phyloP scores from a whole-genome alignment of 345 rosid genomes.

The Gossypium arboreum region DNA sequence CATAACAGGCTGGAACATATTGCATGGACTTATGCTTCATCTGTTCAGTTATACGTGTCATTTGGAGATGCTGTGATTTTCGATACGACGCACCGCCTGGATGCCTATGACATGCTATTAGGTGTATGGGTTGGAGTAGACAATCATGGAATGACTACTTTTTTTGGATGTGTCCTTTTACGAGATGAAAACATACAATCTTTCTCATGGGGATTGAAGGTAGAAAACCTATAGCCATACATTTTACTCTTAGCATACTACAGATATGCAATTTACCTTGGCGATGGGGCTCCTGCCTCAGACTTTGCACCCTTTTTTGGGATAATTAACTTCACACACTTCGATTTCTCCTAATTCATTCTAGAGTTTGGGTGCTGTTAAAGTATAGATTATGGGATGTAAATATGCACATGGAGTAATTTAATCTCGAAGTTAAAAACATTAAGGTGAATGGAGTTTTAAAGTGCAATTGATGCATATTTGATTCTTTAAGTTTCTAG shows the following conservation, averaged over 20 bases:
- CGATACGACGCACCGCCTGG: slow-evolving; percentile 55
- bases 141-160: slow-evolving; percentile 48
- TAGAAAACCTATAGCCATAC: slow-evolving; percentile 20
- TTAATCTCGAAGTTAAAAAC: neutral
- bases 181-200: slow-evolving; percentile 54
- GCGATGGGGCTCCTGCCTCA: neutral
- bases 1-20: slow-evolving; percentile 51
- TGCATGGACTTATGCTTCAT: slow-evolving; percentile 57
- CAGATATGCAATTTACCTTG: neutral
- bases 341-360: neutral
- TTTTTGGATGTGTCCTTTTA: slow-evolving; percentile 49
- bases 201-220: slow-evolving; percentile 64
- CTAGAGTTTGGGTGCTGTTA: neutral
- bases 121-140: slow-evolving; percentile 60
- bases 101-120: slow-evolving; percentile 52
- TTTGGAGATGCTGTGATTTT: slow-evolving; percentile 53
- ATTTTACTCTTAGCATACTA: neutral
- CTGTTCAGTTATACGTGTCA: slow-evolving; percentile 40
- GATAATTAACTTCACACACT: neutral
- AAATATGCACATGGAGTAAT: neutral
- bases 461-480: neutral
- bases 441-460: neutral
- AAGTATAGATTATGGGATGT: neutral
- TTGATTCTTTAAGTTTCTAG: neutral
- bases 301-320: neutral